Conservation (phyloP, 371 early-diverging fungal genomes). For the Haplosporangium sp. region DNA sequence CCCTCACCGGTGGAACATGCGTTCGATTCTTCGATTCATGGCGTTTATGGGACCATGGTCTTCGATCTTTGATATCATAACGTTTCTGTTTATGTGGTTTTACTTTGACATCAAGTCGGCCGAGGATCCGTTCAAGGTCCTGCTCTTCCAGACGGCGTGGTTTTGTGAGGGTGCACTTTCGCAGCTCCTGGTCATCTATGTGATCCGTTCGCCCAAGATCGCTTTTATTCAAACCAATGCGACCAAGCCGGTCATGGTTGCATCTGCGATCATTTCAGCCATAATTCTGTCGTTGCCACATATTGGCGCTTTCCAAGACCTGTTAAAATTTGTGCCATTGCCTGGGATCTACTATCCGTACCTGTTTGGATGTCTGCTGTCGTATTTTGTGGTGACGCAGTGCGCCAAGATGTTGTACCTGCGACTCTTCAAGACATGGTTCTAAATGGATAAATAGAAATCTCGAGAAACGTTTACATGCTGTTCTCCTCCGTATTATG, state of each 20-base stretch:
- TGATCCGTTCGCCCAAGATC: slow-evolving; percentile 58
- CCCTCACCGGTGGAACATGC: slow-evolving; percentile 57
- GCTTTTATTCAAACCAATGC: slow-evolving; percentile 52
- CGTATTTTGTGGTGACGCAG: slow-evolving; percentile 49
- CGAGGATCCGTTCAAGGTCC: slow-evolving; percentile 21
- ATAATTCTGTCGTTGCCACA: slow-evolving; percentile 33
- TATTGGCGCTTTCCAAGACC: slow-evolving; percentile 15
- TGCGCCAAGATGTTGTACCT: slow-evolving; percentile 31
- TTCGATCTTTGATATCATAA: slow-evolving; percentile 56
- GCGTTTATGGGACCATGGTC: slow-evolving; percentile 57
- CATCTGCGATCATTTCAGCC: slow-evolving; percentile 16
- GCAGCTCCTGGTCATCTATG: slow-evolving; percentile 56
- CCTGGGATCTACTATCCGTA: slow-evolving; percentile 49
- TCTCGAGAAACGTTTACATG: not conserved
- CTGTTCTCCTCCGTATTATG: no score
- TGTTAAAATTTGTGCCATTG: slow-evolving; percentile 28
- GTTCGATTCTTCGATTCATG: slow-evolving; percentile 57
- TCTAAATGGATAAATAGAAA: no score
- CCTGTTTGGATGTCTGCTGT: slow-evolving; percentile 33
- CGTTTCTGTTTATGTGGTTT: slow-evolving; percentile 54
- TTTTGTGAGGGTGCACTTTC: slow-evolving; percentile 56
- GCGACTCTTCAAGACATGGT: slow-evolving; percentile 27
- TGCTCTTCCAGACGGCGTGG: slow-evolving; percentile 57
- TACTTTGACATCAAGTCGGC: slow-evolving; percentile 46
- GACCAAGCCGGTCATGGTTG: slow-evolving; percentile 29